Base-by-base conservation (phyloP, 1,284 basidiomycete genomes). In the Coniophora puteana region DNA sequence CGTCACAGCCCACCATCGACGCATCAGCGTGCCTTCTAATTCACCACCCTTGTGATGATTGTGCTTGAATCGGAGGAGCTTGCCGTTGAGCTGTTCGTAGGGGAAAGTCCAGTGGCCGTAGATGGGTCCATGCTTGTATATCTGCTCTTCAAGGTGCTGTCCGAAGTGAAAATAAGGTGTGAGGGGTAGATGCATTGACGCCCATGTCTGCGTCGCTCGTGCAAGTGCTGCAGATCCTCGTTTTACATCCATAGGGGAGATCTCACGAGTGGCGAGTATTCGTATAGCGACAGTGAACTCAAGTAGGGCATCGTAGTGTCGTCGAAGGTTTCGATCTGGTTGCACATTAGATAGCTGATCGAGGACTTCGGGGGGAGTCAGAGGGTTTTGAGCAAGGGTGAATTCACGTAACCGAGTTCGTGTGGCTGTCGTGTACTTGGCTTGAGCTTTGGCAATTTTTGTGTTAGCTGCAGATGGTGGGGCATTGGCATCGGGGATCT, bases 21-120 rank as follows among this genome's bases (percentile, higher is more conserved):
- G 51, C 14, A 62, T 44, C 38, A 64, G 30, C 2, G 57, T 62
- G 0, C 54, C 38, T 47, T 66, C 63, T 39, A 65, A 55, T 33
- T 50, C 39, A 5, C 65, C 62, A n/a, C 51, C 52, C 5, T 51
- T 52, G 27, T 63, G 61, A 2, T 62, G 58, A 45, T 67, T 67
- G n/a, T 40, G 45, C 1, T 61, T 59, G 16, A 67, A 57, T 16
- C 56, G 54, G 35, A 63, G 54, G 2, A 66, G 54, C 38, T 61
- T 50, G 1, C 66, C 58, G 44, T 66, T 67, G 47, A 61, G 61
- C 1, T 58, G 41, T 36, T 68, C 62, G 43, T 60, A 63, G 1
- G 60, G 54, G 42, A 63, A 67, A 1, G 63, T 46, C 63, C 63
- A 67, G 61, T 62, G 66, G 1, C 48, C 55, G 33, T 67, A 65